These are phyloP conservation scores for Pestalotiopsis sp. DNA, from an alignment of 2,329 filamentous ascomycete genomes.

Conservation along the genomic window DNA sequence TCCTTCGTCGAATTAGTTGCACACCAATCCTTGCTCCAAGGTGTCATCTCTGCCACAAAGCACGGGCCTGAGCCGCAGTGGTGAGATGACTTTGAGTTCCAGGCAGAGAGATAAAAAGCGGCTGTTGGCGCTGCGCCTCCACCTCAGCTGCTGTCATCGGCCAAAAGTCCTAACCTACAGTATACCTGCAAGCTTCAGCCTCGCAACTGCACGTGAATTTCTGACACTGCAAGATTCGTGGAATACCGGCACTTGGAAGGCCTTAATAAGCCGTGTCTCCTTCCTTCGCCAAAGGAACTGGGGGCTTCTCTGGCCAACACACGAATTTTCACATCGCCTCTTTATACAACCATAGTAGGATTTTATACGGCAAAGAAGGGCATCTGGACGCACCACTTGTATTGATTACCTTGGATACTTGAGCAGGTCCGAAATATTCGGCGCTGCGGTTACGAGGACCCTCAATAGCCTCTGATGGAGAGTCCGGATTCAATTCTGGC, in stretches of 20 bases:
- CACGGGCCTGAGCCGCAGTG: neutral
- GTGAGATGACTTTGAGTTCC: neutral
- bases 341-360: neutral
- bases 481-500: slow-evolving; percentile 6
- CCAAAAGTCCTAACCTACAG: too few relatives aligned
- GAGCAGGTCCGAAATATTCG: neutral
- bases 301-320: neutral
- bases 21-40: neutral
- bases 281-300: neutral
- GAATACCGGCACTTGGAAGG: neutral
- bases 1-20: slow-evolving; percentile 1
- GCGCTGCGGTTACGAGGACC: neutral
- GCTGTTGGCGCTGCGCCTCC: slow-evolving; percentile 8
- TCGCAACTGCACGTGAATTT: neutral
- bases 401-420: neutral
- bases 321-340: neutral
- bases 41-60: neutral
- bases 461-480: neutral
- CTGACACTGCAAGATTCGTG: neutral
- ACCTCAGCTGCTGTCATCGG: neutral
- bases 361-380: too few relatives aligned
- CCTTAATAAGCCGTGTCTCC: neutral
- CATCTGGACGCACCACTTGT: too few relatives aligned
- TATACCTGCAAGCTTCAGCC: neutral
- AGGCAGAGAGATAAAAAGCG: slow-evolving; percentile 9